Percentiles rank a stretch among this genome's conserved stretches.
Conservation (phyloP, 225 moss, liverwort and hornwort genomes). For the Sphagnum tenellum region DNA sequence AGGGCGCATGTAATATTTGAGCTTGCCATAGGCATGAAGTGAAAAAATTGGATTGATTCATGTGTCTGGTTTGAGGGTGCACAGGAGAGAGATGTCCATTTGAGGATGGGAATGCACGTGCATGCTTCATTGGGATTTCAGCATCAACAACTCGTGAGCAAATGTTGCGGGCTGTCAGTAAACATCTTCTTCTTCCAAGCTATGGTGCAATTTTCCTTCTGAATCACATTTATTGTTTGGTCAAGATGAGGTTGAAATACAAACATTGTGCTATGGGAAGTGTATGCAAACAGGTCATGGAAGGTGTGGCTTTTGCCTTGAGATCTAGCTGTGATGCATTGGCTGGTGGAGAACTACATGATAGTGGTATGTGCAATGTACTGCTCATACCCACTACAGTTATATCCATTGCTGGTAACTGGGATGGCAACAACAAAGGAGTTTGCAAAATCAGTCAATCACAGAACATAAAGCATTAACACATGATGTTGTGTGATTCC, state of each 20-base stretch:
- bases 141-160: slow-evolving; percentile 58
- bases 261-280: too few relatives aligned
- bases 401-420: too few relatives aligned
- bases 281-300: slow-evolving; percentile 55
- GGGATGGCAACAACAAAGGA: too few relatives aligned
- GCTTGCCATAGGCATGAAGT: not conserved
- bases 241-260: not conserved
- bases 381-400: too few relatives aligned
- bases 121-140: slow-evolving; percentile 85
- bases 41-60: not conserved
- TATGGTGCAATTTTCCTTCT: too few relatives aligned
- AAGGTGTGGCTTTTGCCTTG: slow-evolving; percentile 90
- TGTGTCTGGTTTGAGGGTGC: not conserved
- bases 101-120: slow-evolving; percentile 83
- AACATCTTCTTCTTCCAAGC: not conserved
- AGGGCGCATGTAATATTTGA: not conserved
- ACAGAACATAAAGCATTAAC: not conserved
- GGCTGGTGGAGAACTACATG: slow-evolving; percentile 14
- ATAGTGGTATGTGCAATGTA: slow-evolving; percentile 16
- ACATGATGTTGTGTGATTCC: slow-evolving; percentile 1
- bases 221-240: not conserved
- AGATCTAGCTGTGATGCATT: slow-evolving; percentile 82
- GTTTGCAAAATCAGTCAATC: too few relatives aligned
- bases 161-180: slow-evolving; percentile 68
- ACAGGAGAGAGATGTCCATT: slow-evolving; percentile 93